Evolutionary conservation across 768 basidiomycete species (phyloP).

Genomic region (Gloeophyllum trabeum): DNA sequence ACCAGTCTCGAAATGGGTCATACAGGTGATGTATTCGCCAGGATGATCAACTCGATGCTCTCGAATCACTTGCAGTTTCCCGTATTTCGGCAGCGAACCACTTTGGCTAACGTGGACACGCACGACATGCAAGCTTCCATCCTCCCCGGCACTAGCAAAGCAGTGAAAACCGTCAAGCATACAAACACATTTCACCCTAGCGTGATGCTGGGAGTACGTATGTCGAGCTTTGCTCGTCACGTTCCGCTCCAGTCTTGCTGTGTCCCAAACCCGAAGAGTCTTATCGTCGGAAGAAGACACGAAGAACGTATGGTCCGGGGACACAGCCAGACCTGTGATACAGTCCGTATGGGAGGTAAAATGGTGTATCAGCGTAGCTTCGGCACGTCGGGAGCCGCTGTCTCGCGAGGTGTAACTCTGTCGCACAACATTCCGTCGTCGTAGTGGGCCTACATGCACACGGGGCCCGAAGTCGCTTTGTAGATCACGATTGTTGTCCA

Average conservation of each 20-base stretch:
- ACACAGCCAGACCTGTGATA: slow-evolving; percentile 72
- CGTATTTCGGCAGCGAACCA: slow-evolving; percentile 72
- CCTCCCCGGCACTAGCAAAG: slow-evolving; percentile 78
- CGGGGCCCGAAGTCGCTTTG: slow-evolving; percentile 89
- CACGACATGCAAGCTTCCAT: slow-evolving; percentile 77
- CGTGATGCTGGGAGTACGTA: slow-evolving; percentile 52
- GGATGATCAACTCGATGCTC: slow-evolving; percentile 64
- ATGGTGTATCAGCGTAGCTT: slow-evolving; percentile 77
- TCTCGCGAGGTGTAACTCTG: slow-evolving; percentile 62
- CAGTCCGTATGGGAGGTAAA: slow-evolving; percentile 74
- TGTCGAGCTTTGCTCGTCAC: slow-evolving; percentile 67
- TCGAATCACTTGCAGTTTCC: slow-evolving; percentile 67
- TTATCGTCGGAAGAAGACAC: slow-evolving; percentile 90
- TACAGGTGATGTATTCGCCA: slow-evolving; percentile 76
- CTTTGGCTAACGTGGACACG: slow-evolving; percentile 65
- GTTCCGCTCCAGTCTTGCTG: slow-evolving; percentile 87
- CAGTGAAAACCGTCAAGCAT: slow-evolving; percentile 82
- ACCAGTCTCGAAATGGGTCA: slow-evolving; percentile 78
- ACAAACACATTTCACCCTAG: slow-evolving; percentile 57
- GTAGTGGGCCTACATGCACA: slow-evolving; percentile 70
- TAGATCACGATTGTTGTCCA: slow-evolving; percentile 78
- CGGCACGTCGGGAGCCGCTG: slow-evolving; percentile 43
- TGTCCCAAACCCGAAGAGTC: slow-evolving; percentile 89
- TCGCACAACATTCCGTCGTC: slow-evolving; percentile 64
- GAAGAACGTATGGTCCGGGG: slow-evolving; percentile 93